Evolutionary conservation across 306 rosid species (phyloP), one percentile per base, ranked within the genome.

Genomic region (Prunus mume): DNA sequence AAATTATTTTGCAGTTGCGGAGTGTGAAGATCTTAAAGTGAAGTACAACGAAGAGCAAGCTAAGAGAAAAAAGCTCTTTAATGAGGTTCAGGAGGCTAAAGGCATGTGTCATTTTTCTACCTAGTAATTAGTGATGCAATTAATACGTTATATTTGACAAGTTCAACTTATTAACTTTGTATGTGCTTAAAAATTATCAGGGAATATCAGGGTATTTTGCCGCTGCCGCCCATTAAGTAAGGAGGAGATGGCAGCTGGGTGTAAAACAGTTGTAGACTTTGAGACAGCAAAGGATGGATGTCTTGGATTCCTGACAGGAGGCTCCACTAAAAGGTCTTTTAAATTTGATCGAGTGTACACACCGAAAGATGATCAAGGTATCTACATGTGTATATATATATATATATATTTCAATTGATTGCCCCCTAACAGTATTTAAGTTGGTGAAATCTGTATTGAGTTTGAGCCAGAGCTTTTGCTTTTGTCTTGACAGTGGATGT

Each of bases 1-100:
- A 20, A 65, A 76, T 3, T 45, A 65, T 73, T 80, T 45, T 83
- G 84, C 90, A 93, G 97, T 93, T 78, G 83, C 79, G 75, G 93
- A 93, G 86, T 90, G 92, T 85, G 97, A 93, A 82, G 97, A 93
- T 78, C 92, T 93, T 28, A 93, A 93, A 85, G 72, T 86, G 77
- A 93, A 89, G 80, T 93, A 89, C 83, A 78, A 80, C 2, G 97
- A 93, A 77, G 97, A 93, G 85, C 93, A 88, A 90, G 79, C 80
- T 75, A 69, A 80, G 88, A 89, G 96, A 77, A 93, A 84, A 83
- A 87, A 83, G 79, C 96, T 93, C 46, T 93, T 93, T 66, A 93
- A 93, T 76, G 96, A 90, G 84, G 93, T 90, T 87, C 97, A 90
- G 75, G 97, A 93, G 76, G 93, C 96, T 71, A 93, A 93, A 87